Evolutionary conservation across 441 rosid species (phyloP).

Genomic region (Gossypium gossypioides): DNA sequence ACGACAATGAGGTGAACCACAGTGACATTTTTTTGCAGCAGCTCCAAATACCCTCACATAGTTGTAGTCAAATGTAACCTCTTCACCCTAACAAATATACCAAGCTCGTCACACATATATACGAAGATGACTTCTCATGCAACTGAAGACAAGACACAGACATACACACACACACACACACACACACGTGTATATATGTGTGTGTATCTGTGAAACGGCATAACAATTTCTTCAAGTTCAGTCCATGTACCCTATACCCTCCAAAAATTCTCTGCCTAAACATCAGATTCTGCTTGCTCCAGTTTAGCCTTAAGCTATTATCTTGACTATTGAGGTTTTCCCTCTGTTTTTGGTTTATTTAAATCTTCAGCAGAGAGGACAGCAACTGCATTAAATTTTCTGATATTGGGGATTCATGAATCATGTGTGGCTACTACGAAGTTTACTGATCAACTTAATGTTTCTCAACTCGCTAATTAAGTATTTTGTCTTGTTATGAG

Average conservation of each 20-base stretch:
- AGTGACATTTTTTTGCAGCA: slow-evolving; percentile 92
- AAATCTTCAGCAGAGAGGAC: background rate
- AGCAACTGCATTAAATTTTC: background rate
- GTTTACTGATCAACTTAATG: background rate
- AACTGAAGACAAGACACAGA: background rate
- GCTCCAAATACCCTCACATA: slow-evolving; percentile 97
- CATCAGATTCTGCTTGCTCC: background rate
- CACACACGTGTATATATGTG: background rate
- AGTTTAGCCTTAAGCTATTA: background rate
- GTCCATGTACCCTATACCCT: background rate
- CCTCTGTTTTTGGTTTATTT: background rate
- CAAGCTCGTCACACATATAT: slow-evolving; percentile 12
- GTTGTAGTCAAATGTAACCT: slow-evolving; percentile 95
- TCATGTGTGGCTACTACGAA: background rate
- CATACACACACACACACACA: background rate
- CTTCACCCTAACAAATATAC: slow-evolving; percentile 58
- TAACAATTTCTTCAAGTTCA: background rate
- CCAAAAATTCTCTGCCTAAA: background rate
- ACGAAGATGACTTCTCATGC: slow-evolving; percentile 7
- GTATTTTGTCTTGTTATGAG: background rate
- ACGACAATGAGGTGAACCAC: slow-evolving; percentile 79
- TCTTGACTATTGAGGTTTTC: background rate
- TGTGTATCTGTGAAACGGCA: background rate
- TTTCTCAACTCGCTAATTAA: background rate
- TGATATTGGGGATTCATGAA: background rate